These are phyloP conservation scores for Phytopythium sindhum DNA, from an alignment of 352 stramenopile species.

Conservation along the genomic window DNA sequence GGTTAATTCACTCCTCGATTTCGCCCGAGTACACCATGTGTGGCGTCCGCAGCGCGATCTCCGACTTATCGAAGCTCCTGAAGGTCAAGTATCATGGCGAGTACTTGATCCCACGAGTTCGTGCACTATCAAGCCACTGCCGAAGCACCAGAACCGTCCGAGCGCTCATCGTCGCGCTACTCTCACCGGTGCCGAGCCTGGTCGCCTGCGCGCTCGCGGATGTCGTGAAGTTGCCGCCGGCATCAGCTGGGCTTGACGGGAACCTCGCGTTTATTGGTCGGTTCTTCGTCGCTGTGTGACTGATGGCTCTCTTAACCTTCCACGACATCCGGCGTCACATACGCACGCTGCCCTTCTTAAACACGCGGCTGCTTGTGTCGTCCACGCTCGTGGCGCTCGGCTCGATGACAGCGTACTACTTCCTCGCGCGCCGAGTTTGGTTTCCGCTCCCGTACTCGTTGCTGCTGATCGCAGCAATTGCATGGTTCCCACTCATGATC, in stretches of 20 bases:
- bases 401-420: neutral
- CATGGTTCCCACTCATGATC: constrained; percentile 12
- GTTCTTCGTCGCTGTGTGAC: neutral
- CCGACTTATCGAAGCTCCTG: neutral
- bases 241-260: neutral
- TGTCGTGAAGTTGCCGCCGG: neutral
- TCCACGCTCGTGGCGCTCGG: neutral
- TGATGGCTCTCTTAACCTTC: neutral
- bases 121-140: neutral
- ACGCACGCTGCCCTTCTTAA: neutral
- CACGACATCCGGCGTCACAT: neutral
- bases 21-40: too few relatives aligned
- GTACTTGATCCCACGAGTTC: neutral
- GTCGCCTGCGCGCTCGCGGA: neutral
- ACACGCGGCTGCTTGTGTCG: neutral
- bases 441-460: neutral
- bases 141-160: neutral
- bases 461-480: neutral
- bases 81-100: neutral
- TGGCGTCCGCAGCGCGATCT: too few relatives aligned
- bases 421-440: neutral
- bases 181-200: neutral
- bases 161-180: neutral
- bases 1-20: too few relatives aligned
- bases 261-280: neutral